Evolutionary conservation across 2,329 filamentous ascomycete species (phyloP).

Genomic region (Aschersonia sp.): DNA sequence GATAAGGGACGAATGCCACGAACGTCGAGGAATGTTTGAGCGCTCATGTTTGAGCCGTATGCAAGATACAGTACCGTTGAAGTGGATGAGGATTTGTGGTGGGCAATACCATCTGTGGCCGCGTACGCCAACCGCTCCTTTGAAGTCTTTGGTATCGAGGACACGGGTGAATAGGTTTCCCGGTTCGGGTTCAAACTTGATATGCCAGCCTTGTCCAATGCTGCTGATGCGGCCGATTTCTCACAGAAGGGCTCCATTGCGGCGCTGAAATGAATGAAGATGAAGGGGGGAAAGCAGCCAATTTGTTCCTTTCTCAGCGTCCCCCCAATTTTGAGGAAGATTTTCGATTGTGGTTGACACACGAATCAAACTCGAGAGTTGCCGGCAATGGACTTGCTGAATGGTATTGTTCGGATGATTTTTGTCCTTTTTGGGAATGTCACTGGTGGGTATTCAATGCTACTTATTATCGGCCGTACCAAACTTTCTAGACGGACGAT

Average conservation of each 20-base stretch:
- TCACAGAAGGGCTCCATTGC: neutral
- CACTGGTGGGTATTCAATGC: neutral
- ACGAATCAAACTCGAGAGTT: neutral
- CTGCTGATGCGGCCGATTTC: conserved; percentile 5
- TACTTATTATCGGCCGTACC: neutral
- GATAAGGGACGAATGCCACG: conserved; percentile 73
- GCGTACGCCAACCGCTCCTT: conserved; percentile 14
- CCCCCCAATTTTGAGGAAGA: neutral
- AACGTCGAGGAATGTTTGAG: conserved; percentile 61
- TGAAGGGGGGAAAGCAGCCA: too few relatives aligned
- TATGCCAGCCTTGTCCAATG: conserved; percentile 12
- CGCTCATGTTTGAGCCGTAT: conserved; percentile 81
- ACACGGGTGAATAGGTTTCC: conserved; percentile 15
- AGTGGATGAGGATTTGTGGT: conserved; percentile 8
- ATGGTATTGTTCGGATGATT: neutral
- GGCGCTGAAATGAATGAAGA: too few relatives aligned
- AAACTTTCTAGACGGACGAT: neutral
- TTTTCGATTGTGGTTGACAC: neutral
- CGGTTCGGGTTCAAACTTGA: conserved; percentile 7
- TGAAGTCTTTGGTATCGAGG: conserved; percentile 18
- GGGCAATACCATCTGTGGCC: conserved; percentile 10
- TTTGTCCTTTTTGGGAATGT: neutral
- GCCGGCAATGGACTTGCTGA: neutral
- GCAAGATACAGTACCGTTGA: conserved; percentile 63
- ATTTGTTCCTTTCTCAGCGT: neutral